phyloP scores from a whole-genome alignment of 2,329 filamentous ascomycete genomes.

The Cadophora sp. region DNA sequence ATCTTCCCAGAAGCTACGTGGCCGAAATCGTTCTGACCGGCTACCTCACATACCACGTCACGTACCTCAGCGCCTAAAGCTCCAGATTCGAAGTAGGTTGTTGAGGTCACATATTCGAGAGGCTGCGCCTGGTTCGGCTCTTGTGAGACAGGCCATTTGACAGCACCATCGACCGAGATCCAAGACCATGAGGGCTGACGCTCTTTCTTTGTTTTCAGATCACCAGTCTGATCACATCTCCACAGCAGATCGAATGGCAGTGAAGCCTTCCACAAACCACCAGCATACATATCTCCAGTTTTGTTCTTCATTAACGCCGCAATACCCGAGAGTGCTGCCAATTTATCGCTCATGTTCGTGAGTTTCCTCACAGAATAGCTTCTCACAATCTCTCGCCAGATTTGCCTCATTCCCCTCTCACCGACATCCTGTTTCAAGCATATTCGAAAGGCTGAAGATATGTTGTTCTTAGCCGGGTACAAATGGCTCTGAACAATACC shows the following conservation, averaged over 20 bases:
- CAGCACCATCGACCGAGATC: conserved; percentile 24
- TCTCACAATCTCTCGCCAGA: conserved; percentile 23
- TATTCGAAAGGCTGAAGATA: conserved; percentile 20
- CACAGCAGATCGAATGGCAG: conserved; percentile 24
- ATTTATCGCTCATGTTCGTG: conserved; percentile 18
- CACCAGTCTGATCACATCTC: conserved; percentile 22
- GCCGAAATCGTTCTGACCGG: conserved; percentile 15
- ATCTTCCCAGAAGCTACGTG: conserved; percentile 5
- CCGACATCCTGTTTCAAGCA: conserved; percentile 11
- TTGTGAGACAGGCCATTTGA: conserved; percentile 21
- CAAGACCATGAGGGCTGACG: conserved; percentile 19
- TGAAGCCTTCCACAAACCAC: conserved; percentile 18
- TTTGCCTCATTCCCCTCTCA: conserved; percentile 17
- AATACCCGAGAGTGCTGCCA: conserved; percentile 23
- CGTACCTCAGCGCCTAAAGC: conserved; percentile 11
- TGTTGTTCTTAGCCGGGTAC: conserved; percentile 16
- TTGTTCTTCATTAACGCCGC: conserved; percentile 14
- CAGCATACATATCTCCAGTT: conserved; percentile 9
- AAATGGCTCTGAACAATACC: conserved; percentile 19
- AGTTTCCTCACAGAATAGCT: conserved; percentile 24
- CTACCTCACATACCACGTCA: conserved; percentile 4
- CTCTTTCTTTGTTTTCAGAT: conserved; percentile 11
- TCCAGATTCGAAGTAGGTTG: conserved; percentile 21
- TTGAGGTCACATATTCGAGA: conserved; percentile 16
- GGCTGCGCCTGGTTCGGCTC: conserved; percentile 14